Conservation (phyloP, 1,284 basidiomycete species). For the Bjerkandera adusta region DNA sequence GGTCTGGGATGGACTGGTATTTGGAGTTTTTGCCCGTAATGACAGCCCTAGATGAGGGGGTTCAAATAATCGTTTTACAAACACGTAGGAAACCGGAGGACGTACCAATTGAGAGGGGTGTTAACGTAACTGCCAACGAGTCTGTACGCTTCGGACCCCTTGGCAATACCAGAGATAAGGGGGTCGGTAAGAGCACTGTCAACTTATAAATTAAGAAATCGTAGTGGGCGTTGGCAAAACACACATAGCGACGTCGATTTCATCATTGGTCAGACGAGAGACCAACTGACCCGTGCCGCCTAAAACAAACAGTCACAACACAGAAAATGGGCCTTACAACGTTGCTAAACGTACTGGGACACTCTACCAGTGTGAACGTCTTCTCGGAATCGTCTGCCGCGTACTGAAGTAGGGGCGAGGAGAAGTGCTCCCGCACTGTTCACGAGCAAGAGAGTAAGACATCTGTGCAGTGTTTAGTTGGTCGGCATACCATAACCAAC, state of each 20-base stretch:
- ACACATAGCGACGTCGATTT: constrained; percentile 89
- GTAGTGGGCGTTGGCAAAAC: constrained; percentile 17
- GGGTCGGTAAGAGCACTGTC: constrained; percentile 89
- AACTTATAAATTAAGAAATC: constrained; percentile 1
- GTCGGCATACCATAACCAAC: constrained; percentile 1
- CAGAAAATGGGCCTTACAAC: too few relatives aligned
- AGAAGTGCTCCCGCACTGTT: constrained; percentile 87
- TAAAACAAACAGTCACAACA: constrained; percentile 31
- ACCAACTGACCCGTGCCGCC: constrained; percentile 93
- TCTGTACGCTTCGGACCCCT: constrained; percentile 84
- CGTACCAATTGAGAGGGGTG: constrained; percentile 82
- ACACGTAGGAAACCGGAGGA: constrained; percentile 7
- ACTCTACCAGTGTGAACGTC: constrained; percentile 85
- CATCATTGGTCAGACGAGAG: constrained; percentile 74
- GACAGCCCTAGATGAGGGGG: constrained; percentile 67
- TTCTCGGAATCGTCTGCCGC: constrained; percentile 60
- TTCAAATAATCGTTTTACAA: too few relatives aligned
- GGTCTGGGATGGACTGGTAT: constrained; percentile 73
- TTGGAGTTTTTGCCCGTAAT: constrained; percentile 80
- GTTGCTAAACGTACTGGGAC: constrained; percentile 69
- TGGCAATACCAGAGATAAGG: constrained; percentile 90
- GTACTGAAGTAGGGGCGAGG: constrained; percentile 83
- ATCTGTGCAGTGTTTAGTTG: not conserved
- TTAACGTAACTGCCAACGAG: constrained; percentile 93
- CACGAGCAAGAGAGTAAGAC: not conserved